Conservation (phyloP, 2,329 filamentous ascomycete species). For the Metarhizium album region DNA sequence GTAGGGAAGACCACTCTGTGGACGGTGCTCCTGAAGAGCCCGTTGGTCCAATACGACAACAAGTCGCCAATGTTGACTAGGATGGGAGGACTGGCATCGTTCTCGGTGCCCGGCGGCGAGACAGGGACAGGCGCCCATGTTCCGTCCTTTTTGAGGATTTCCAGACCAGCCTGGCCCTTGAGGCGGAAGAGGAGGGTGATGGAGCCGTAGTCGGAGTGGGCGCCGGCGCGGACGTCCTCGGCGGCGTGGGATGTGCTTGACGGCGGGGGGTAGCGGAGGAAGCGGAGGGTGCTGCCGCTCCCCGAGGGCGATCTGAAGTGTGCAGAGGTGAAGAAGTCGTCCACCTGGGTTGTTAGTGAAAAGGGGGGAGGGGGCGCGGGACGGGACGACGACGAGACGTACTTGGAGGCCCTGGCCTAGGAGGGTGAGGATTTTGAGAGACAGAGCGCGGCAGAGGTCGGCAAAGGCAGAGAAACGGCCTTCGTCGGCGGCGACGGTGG, state of each 20-base stretch:
- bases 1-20: slow-evolving; percentile 71
- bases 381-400: slow-evolving; percentile 13
- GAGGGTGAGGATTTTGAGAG: slow-evolving; percentile 60
- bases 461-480: slow-evolving; percentile 56
- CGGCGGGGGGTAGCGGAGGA: slow-evolving; percentile 61
- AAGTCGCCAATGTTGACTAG: slow-evolving; percentile 66
- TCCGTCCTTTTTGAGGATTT: slow-evolving; percentile 55
- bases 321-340: slow-evolving; percentile 43
- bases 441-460: slow-evolving; percentile 59
- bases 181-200: slow-evolving; percentile 76
- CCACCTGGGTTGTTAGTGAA: slow-evolving; percentile 21
- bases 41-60: slow-evolving; percentile 81
- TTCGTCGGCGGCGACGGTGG: slow-evolving; percentile 48
- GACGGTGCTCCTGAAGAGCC: slow-evolving; percentile 75
- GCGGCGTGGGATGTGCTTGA: slow-evolving; percentile 30
- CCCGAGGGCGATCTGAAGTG: slow-evolving; percentile 34
- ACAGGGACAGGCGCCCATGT: slow-evolving; percentile 58
- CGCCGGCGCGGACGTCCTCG: slow-evolving; percentile 71
- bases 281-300: slow-evolving; percentile 52
- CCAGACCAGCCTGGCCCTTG: slow-evolving; percentile 72
- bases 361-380: too few species aligned
- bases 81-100: slow-evolving; percentile 57
- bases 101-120: slow-evolving; percentile 46
- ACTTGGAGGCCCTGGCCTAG: slow-evolving; percentile 69
- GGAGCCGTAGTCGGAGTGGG: slow-evolving; percentile 79